Conservation (phyloP, 345 rosid species). For the Litchi chinensis region DNA sequence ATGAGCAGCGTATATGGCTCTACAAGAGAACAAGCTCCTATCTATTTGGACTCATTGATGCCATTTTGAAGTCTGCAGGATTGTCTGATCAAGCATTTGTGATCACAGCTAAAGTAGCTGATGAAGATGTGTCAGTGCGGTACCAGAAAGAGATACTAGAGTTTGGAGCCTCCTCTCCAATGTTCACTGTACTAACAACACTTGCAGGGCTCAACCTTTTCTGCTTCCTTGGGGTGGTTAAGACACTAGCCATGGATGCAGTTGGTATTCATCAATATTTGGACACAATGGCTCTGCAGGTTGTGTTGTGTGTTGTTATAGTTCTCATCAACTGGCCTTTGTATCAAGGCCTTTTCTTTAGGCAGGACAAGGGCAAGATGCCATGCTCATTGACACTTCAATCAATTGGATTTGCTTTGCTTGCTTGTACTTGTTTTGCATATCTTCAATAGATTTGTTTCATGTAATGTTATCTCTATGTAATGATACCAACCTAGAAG, state of each 20-base stretch:
- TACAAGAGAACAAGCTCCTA: conserved; percentile 73
- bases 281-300: conserved; percentile 46
- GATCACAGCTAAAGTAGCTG: conserved; percentile 66
- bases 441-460: conserved; percentile 19
- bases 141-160: conserved; percentile 67
- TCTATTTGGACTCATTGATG: conserved; percentile 58
- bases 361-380: conserved; percentile 70
- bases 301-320: conserved; percentile 49
- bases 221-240: conserved; percentile 37
- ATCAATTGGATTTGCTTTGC: conserved; percentile 44
- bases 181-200: conserved; percentile 59
- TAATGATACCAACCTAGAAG: no score
- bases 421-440: conserved; percentile 43
- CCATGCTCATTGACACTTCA: conserved; percentile 45
- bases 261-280: not conserved
- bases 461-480: no score
- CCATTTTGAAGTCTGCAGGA: conserved; percentile 44
- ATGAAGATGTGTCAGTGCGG: conserved; percentile 51
- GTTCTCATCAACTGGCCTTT: conserved; percentile 63
- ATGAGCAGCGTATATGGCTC: conserved; percentile 73
- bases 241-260: conserved; percentile 8
- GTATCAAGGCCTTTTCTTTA: conserved; percentile 55
- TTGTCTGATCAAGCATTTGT: conserved; percentile 51
- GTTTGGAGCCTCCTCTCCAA: conserved; percentile 68
- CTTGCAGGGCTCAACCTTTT: conserved; percentile 61